Conservation (phyloP, 257 asterid genomes). For the Agastache rugosa region DNA sequence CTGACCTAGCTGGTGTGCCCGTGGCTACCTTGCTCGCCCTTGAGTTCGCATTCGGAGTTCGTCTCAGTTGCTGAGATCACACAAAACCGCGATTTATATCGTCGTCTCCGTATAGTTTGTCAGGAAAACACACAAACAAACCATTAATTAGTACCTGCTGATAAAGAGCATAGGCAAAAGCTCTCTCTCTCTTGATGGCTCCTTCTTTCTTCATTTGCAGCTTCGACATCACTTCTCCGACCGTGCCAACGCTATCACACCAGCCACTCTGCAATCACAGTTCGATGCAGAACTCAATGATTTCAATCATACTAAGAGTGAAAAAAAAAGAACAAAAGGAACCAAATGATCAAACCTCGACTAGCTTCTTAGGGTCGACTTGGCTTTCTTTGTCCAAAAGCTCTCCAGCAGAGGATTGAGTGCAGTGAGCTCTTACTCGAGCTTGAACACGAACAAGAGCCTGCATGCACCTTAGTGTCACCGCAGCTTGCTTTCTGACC, state of each 20-base stretch:
- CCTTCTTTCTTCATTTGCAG: conserved; percentile 86
- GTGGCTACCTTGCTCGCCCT: conserved; percentile 43
- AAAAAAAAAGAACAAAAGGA: not conserved
- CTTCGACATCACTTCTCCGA: conserved; percentile 72
- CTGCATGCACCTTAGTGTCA: conserved; percentile 88
- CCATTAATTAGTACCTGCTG: conserved; percentile 57
- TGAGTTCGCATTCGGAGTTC: conserved; percentile 43
- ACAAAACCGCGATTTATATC: not conserved
- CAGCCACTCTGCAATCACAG: conserved; percentile 64
- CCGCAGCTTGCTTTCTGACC: conserved; percentile 86
- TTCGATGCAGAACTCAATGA: not conserved
- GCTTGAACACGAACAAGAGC: conserved; percentile 87
- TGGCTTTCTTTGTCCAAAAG: conserved; percentile 31
- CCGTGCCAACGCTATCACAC: conserved; percentile 84
- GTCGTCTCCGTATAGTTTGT: not conserved
- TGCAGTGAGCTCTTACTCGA: conserved; percentile 71
- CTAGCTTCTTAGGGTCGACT: conserved; percentile 52
- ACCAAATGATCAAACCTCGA: conserved; percentile 60
- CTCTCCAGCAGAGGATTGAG: conserved; percentile 46
- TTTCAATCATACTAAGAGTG: not conserved
- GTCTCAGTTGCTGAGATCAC: conserved; percentile 36
- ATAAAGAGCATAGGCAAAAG: conserved; percentile 67
- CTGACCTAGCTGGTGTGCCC: conserved; percentile 39
- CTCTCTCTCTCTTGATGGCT: conserved; percentile 88
- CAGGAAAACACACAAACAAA: no score